Base-by-base conservation (phyloP, 495 filamentous ascomycete genomes). In the Talaromyces thailandensis region DNA sequence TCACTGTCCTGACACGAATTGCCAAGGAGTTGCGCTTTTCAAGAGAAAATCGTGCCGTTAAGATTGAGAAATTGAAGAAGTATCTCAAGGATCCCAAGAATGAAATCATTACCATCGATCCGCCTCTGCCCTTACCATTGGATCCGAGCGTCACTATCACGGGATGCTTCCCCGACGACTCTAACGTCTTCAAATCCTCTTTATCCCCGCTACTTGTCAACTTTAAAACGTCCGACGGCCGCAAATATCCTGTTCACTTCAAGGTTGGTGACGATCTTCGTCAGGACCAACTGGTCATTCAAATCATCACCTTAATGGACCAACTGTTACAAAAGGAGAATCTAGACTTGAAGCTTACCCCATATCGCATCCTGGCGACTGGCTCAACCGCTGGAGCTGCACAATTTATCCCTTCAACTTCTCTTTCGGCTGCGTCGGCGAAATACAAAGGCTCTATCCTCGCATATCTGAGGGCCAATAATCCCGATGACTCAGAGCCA, bases 271-370 rank as follows among this genome's bases (percentile, higher is more conserved):
- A 99, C 68, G 94, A 99, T 69, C 82, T 99, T 43, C 89, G 94
- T 0, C 94, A 99, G 74, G 94, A 99, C 67, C 94, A 99, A 72
- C 84, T 99, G 0, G 92, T 98, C 53, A 95, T 99, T 64, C 94
- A 99, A 65, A 97, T 98, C 67, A 96, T 99, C 71, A 95, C 88
- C 1, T 82, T 99, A 55, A 99, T 99, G 94, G 94, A 99, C 68
- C 89, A 92, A 28, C 86, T 99, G 16, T 84, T 99, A 12, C 89
- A 88, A 55, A 97, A 98, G 67, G 94, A 98, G 69, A 99, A 99
- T 67, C 84, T 99, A 3, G 94, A 99, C 72, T 82, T 99, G 24
- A 96, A 95, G 70, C 80, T 99, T 1, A 90, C 92, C 0, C 94
- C 94, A 5, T 99, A 98, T 77, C 91, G 93, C 61, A 96, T 98